A percentile compares a stretch with the other conserved stretches of the same genome.
Evolutionary conservation across 495 filamentous ascomycete species (phyloP).

Genomic region (Saxispiralis lemnorum): DNA sequence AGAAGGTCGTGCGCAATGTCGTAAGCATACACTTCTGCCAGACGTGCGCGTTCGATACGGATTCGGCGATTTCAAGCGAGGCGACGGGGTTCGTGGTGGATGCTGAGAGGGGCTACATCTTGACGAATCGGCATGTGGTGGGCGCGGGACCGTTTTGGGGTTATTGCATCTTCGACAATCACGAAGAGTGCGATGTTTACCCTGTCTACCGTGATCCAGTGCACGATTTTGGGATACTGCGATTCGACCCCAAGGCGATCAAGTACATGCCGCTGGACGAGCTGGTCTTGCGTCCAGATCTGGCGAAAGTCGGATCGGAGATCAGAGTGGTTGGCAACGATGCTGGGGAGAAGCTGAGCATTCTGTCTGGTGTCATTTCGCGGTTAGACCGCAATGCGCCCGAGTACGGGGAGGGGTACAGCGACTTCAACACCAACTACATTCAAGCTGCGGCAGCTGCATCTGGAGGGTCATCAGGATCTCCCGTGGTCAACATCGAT

Average conservation of each 20-base stretch:
- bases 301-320: conserved; percentile 61
- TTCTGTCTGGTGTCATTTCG: conserved; percentile 93
- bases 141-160: conserved; percentile 93
- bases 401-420: conserved; percentile 95
- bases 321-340: conserved; percentile 97
- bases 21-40: conserved; percentile 98
- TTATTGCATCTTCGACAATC: conserved; percentile 94
- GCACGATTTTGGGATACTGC: conserved; percentile 92
- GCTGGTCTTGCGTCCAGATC: conserved; percentile 69
- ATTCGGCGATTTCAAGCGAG: conserved; percentile 79
- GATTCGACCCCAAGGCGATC: conserved; percentile 87
- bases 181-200: conserved; percentile 90
- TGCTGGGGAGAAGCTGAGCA: conserved; percentile 95
- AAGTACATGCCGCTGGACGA: conserved; percentile 84
- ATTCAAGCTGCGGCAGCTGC: conserved; percentile 95
- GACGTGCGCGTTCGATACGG: conserved; percentile 95
- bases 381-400: conserved; percentile 89
- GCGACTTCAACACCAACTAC: conserved; percentile 99
- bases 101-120: conserved; percentile 63
- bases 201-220: conserved; percentile 98
- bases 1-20: conserved; percentile 77
- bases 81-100: conserved; percentile 97
- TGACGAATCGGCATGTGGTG: conserved; percentile 55
- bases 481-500: conserved; percentile 90
- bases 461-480: conserved; percentile 88